These are phyloP conservation scores for Xylaria sp. DNA, from an alignment of 2,329 filamentous ascomycete species.

Conservation along the genomic window DNA sequence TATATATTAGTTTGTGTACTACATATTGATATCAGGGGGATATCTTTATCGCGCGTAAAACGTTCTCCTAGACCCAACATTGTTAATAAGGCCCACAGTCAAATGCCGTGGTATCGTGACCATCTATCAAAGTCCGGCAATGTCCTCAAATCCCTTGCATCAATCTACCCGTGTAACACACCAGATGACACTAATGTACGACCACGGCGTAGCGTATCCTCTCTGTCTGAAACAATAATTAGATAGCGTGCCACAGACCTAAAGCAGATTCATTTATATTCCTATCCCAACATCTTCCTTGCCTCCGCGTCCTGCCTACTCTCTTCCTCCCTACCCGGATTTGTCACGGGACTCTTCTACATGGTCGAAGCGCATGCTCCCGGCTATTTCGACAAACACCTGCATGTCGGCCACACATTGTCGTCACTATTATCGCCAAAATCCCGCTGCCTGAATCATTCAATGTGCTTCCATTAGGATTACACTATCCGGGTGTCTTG, in stretches of 20 bases:
- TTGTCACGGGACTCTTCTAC: background rate
- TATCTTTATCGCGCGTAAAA: too few relatives aligned
- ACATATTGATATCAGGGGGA: too few relatives aligned
- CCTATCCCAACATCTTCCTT: background rate
- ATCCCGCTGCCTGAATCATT: slow-evolving; percentile 1
- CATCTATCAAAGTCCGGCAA: background rate
- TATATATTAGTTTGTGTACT: too few relatives aligned
- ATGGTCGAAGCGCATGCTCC: background rate
- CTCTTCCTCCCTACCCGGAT: background rate
- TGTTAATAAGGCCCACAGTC: background rate
- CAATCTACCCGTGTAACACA: background rate
- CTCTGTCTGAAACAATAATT: background rate
- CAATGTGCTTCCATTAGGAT: slow-evolving; percentile 34
- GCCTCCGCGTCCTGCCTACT: background rate
- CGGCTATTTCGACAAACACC: background rate
- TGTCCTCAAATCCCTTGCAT: background rate
- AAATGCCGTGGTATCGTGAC: background rate
- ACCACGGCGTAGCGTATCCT: background rate
- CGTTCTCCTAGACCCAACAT: too few relatives aligned
- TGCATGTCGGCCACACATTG: slow-evolving; percentile 1
- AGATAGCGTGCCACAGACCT: background rate
- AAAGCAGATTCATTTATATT: background rate
- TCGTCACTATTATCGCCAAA: slow-evolving; percentile 4
- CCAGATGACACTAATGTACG: slow-evolving; percentile 26
- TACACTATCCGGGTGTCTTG: slow-evolving; percentile 36